Base-by-base conservation (phyloP, 371 early-diverging fungal species). In the Haplosporangium sp. region DNA sequence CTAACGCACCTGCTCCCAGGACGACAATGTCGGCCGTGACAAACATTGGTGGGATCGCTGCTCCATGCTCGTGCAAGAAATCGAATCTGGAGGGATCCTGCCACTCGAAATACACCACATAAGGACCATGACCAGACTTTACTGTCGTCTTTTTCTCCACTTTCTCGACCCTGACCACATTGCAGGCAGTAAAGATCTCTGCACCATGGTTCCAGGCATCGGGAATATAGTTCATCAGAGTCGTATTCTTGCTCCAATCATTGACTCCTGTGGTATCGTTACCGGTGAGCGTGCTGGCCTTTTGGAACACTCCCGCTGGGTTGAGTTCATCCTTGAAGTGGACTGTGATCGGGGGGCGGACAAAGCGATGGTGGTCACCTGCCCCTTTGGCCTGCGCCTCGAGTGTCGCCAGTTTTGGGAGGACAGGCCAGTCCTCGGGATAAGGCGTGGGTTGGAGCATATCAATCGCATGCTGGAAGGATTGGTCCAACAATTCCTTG, bases 171-270 rank as follows among this genome's bases (percentile, higher is more conserved):
- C 82, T 65, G 53, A 70, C 59, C n/a, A 83, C 83, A 18, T 73
- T 64, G 55, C 69, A 65, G 54, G 53, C 42, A 51, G 79, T 74
- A 56, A 79, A 83, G 64, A 83, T 83, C 56, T 83, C 81, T 21
- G 80, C 81, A 11, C 83, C 81, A 48, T 83, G 79, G 67, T 83
- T 83, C 81, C 81, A 83, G 21, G 81, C 81, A 45, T 83, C 81
- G 10, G 81, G 80, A 18, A 83, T 79, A 43, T 83, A 83, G 63
- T 77, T 83, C 72, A 83, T 68, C 23, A 83, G 57, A 5, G 75
- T 83, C 9, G 63, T 74, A 57, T 81, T 83, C 62, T 83, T 83
- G 71, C 82, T 81, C 64, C 83, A 77, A 57, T 83, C 81, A 54
- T 83, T 83, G 50, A 79, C 59, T 46, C 83, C 81, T 0, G 81